These are phyloP conservation scores for Tirmania nivea DNA, from an alignment of 495 filamentous ascomycete species.

Conservation along the genomic window DNA sequence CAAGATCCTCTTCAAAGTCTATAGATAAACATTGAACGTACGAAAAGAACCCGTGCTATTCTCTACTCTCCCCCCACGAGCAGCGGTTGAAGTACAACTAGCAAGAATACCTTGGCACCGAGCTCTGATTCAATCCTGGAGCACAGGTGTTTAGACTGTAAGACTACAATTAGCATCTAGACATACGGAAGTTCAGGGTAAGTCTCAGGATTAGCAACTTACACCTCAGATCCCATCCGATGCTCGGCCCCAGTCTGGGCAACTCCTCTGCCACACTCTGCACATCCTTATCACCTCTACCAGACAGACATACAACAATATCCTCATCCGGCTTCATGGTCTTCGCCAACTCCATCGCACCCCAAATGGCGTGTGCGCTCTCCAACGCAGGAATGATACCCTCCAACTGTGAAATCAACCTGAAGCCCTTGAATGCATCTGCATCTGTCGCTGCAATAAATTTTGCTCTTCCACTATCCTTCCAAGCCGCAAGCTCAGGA, in stretches of 20 bases:
- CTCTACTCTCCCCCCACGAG: too few species aligned
- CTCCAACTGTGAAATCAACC: slow-evolving; percentile 59
- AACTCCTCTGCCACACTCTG: slow-evolving; percentile 93
- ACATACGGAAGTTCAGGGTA: too few species aligned
- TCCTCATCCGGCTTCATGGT: slow-evolving; percentile 72
- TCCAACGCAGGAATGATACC: slow-evolving; percentile 95
- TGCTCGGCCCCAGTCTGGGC: slow-evolving; percentile 67
- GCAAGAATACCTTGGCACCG: too few species aligned
- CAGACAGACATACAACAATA: slow-evolving; percentile 83
- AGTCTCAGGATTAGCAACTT: neutral
- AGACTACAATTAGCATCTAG: too few species aligned
- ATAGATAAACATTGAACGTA: too few species aligned
- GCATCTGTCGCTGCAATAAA: slow-evolving; percentile 87
- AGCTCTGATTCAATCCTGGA: too few species aligned
- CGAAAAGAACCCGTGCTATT: too few species aligned
- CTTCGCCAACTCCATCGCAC: slow-evolving; percentile 75
- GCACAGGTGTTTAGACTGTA: too few species aligned
- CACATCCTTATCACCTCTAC: slow-evolving; percentile 92
- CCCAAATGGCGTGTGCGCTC: slow-evolving; percentile 78
- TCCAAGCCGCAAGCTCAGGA: slow-evolving; percentile 79
- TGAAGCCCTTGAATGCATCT: slow-evolving; percentile 77
- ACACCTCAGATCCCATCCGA: slow-evolving; percentile 85
- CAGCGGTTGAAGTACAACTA: too few species aligned
- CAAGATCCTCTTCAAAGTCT: too few species aligned
- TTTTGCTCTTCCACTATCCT: slow-evolving; percentile 62